Evolutionary conservation across 768 basidiomycete species (phyloP), one percentile per base, ranked within the genome.

Genomic region (Rhizopogon roseolus): DNA sequence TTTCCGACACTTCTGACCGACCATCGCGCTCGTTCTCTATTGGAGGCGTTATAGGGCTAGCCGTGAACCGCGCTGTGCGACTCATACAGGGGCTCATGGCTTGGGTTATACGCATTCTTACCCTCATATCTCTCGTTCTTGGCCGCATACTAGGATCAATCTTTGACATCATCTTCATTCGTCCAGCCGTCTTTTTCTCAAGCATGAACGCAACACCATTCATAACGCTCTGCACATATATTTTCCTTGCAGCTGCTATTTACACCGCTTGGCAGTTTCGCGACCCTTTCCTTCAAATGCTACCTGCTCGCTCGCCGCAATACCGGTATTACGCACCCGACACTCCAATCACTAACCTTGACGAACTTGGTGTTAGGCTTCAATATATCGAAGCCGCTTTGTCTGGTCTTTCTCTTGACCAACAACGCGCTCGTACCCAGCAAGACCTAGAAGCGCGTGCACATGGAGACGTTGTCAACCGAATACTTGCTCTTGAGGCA

Each of bases 361-460:
- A 79, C 3, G 89, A 89, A 52, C 71, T 92, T 22, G 74, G 82
- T 2, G 72, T 74, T 6, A 81, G 89, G 8, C 67, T 93, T 11
- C 77, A 79, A 55, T 72, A 73, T 36, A 77, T 92, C 38, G 90
- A 92, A 66, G 75, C 69, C 25, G 82, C 78, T 1, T 70, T 90
- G 13, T 81, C 83, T 13, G 75, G 78, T 6, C 70, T 93, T 16
- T 80, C 84, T 4, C 58, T 72, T 13, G 84, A 87, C 45, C 68
- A 73, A 9, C 78, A 86, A 55, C 77, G 76, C 41, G 70, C 73
- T 5, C 76, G 77, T 50, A 62, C 69, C 5, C 78, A 78, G 55
- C 69, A 81, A 19, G 85, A 87, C 25, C 77, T 76, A 28, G 81
- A 83, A 29, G 63, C 73, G 1, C 77, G 75, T 57, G 69, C 71